Base-by-base conservation (phyloP, 2,329 filamentous ascomycete species). In the Colletotrichum simmondsii region DNA sequence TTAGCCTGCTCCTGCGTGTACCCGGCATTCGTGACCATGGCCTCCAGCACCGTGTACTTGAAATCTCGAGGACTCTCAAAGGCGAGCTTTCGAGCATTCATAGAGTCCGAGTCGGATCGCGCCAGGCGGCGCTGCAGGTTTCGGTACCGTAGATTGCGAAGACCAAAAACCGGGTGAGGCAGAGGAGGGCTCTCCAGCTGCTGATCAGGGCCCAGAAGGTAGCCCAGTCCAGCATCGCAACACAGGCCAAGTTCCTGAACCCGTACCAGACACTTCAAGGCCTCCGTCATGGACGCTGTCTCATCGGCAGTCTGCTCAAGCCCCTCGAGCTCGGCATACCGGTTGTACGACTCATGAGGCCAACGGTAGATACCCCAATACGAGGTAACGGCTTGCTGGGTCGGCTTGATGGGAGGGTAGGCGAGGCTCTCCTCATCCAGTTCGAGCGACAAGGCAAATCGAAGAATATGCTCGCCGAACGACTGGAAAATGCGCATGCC, bases 371-470 rank as follows among this genome's bases (percentile, higher is more conserved):
- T 83, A 5, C 92, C 92, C 88, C 91, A 93, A 75, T 91, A 92
- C 49, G 89, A 85, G 4, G 85, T 83, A 35, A 90, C 81, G 28
- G 85, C 84, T 74, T 90, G 85, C 42, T 90, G 88, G 7, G 85
- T 81, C 5, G 84, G 83, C 76, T 93, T 92, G n/a, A 85, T 76
- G 1, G 89, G 89, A 8, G 91, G 90, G 28, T 83, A 81, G 14
- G 83, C 81, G 12, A 88, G 78, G 16, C 81, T 82, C 52, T 81
- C 80, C 77, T 92, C 89, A 68, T 89, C 87, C n/a, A 93, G 85
- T 77, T 94, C 92, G 73, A 94, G 90, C 28, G 90, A 91, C 78
- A 94, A 88, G 5, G 91, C 92, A 77, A 92, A 93, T 65, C 87
- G 87, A 32, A 84, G 83, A 68, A 94, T 92, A 67, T 90, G 87